These are phyloP conservation scores for Zizania latifolia DNA, from an alignment of 176 grass and related monocot genomes.

Conservation along the genomic window DNA sequence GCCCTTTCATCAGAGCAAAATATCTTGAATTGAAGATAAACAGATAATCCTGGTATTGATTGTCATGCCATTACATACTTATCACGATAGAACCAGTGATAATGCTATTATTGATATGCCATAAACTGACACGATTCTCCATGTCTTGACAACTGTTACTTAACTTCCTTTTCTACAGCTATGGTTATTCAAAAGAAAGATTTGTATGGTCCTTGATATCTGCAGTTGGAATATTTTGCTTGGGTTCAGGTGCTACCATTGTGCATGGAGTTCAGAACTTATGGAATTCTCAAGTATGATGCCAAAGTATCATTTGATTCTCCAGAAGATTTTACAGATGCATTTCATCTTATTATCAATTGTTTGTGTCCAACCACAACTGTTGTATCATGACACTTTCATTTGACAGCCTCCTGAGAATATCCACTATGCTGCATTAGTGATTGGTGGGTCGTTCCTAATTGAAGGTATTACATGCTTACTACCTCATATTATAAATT, in stretches of 20 bases:
- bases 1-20: not conserved
- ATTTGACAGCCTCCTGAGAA: slow-evolving; percentile 74
- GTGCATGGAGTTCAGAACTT: slow-evolving; percentile 96
- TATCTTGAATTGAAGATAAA: not conserved
- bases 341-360: slow-evolving; percentile 20
- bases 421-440: slow-evolving; percentile 89
- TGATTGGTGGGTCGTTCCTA: slow-evolving; percentile 88
- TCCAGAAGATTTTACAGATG: slow-evolving; percentile 6
- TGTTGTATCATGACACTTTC: slow-evolving; percentile 5
- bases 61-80: slow-evolving; percentile 1
- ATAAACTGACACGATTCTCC: not conserved
- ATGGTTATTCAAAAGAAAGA: slow-evolving; percentile 99
- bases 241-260: slow-evolving; percentile 92
- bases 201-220: slow-evolving; percentile 99
- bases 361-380: slow-evolving; percentile 23
- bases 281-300: slow-evolving; percentile 81
- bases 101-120: not conserved
- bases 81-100: not conserved
- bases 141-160: slow-evolving; percentile 31
- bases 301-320: slow-evolving; percentile 13
- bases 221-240: slow-evolving; percentile 95
- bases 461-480: slow-evolving; percentile 73
- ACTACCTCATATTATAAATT: not conserved
- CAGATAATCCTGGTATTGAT: slow-evolving; percentile 3
- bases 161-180: slow-evolving; percentile 53